Percentiles rank a stretch among this genome's conserved stretches.
These are phyloP conservation scores for Iris macrosiphon DNA, from an alignment of 106 monocot species.

Conservation along the genomic window DNA sequence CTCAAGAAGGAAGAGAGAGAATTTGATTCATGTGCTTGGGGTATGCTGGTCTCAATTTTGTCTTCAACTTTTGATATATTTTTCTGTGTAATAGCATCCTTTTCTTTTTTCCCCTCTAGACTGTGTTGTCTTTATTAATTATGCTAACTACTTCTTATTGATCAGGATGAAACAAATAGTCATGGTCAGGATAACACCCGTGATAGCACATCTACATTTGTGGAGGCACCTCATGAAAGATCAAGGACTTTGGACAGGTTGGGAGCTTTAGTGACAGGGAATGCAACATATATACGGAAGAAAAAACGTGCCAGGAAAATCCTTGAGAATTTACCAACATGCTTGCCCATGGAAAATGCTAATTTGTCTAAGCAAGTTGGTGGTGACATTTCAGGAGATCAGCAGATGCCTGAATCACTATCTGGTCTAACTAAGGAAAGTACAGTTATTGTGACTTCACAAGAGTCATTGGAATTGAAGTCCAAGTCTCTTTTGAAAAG, in stretches of 20 bases:
- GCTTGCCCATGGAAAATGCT: slow-evolving; percentile 7
- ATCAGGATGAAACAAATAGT: slow-evolving; percentile 13
- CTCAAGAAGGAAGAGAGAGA: neutral
- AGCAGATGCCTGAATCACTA: slow-evolving; percentile 10
- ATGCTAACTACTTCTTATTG: too few species aligned
- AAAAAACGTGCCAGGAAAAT: slow-evolving; percentile 36
- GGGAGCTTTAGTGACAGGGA: slow-evolving; percentile 18
- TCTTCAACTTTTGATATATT: too few species aligned
- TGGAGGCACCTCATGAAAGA: slow-evolving; percentile 13
- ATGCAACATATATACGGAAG: slow-evolving; percentile 69
- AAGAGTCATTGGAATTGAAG: neutral
- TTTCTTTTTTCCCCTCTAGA: too few species aligned
- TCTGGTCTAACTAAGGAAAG: slow-evolving; percentile 3
- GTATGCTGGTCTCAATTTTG: too few species aligned
- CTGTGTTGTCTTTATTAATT: too few species aligned
- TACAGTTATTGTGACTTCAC: neutral
- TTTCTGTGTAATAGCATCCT: too few species aligned
- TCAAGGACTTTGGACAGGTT: slow-evolving; percentile 8
- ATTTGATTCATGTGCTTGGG: neutral
- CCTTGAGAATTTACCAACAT: slow-evolving; percentile 7
- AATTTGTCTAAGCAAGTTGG: slow-evolving; percentile 11
- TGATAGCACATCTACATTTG: too few species aligned
- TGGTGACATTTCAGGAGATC: slow-evolving; percentile 9
- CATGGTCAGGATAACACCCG: slow-evolving; percentile 6
- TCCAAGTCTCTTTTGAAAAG: slow-evolving; percentile 1